A percentile compares a stretch with the other conserved stretches of the same genome.
Evolutionary conservation across 2,329 filamentous ascomycete species (phyloP).

Genomic region (Exophiala calicioides): DNA sequence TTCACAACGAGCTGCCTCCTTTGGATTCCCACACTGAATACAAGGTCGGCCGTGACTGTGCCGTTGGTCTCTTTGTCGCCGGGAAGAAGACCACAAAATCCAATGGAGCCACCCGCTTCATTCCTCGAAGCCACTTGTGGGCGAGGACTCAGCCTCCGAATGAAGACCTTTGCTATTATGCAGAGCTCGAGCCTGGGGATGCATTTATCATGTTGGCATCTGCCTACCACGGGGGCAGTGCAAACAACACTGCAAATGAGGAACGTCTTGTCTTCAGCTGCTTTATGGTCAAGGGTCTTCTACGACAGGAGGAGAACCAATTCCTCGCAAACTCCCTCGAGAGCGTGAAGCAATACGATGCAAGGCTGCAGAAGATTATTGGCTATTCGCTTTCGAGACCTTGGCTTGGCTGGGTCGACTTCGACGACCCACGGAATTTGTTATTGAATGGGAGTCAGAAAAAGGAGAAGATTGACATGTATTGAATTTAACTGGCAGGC

Average conservation of each 20-base stretch:
- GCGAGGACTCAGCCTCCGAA: conserved; percentile 12
- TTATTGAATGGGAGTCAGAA: conserved; percentile 1
- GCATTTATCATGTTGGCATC: conserved; percentile 41
- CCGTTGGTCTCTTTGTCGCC: conserved; percentile 13
- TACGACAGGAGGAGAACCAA: conserved; percentile 43
- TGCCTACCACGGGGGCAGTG: conserved; percentile 39
- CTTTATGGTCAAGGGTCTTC: conserved; percentile 38
- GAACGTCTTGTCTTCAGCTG: conserved; percentile 35
- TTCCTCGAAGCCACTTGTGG: conserved; percentile 10
- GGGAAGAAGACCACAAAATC: conserved; percentile 28
- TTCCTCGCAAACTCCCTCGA: conserved; percentile 33
- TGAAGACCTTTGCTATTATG: conserved; percentile 6
- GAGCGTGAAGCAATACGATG: conserved; percentile 16
- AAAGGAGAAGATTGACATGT: no score
- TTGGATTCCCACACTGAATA: conserved; percentile 4
- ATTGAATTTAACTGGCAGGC: no score
- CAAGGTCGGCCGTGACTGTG: conserved; percentile 4
- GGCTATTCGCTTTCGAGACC: conserved; percentile 29
- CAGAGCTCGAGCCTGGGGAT: conserved; percentile 34
- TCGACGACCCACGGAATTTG: conserved; percentile 6
- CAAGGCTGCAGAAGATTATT: conserved; percentile 25
- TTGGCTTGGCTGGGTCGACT: conserved; percentile 12
- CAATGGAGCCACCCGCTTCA: conserved; percentile 35
- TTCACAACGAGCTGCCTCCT: conserved; percentile 25
- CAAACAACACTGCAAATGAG: conserved; percentile 35